Base-by-base conservation (phyloP, 148 eudicot genomes). In the Pharnaceum exiguum region DNA sequence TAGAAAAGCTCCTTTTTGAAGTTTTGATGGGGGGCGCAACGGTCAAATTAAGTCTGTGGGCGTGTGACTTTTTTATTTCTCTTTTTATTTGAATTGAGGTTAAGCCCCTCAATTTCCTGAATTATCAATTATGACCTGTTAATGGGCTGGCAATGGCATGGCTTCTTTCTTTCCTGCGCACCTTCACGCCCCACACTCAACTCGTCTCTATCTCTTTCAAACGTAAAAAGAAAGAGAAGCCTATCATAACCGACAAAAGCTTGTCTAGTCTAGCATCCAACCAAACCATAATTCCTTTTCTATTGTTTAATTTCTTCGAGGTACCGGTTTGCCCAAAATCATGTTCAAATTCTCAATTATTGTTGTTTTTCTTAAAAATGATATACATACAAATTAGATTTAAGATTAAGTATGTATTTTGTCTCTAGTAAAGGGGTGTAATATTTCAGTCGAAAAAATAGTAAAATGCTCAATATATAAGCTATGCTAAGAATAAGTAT, bases 231-330 rank as follows among this genome's bases (percentile, higher is more conserved):
- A 30, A 17, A 32, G 17, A 17, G 36, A 9, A 17, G 7, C 3
- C 10, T 25, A 55, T 57, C 40, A 73, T 63, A 13, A 73, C 73
- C 77, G 77, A 73, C 77, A 73, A 68, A 67, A 57, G 60, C 56
- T 42, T 28, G 51, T 36, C 26, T 50, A 22, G n/a, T n/a, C n/a
- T n/a, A n/a, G n/a, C 49, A 50, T 55, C 38, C 54, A 56, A 49
- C 60, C 19, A 60, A 28, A 5, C 19, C 7, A 8, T 48, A 35
- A 39, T 51, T 42, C 8, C 21, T 31, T 15, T 28, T 31, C 29
- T 16, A 18, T 36, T 35, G 6, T 37, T 38, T 7, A 25, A 22
- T 15, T 55, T 51, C 13, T 28, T 57, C n/a, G n/a, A n/a, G n/a
- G n/a, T n/a, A n/a, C n/a, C n/a, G n/a, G n/a, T n/a, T n/a, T n/a